These are phyloP conservation scores for Dactylonectria estremocensis DNA, from an alignment of 2,329 filamentous ascomycete genomes.

Conservation along the genomic window DNA sequence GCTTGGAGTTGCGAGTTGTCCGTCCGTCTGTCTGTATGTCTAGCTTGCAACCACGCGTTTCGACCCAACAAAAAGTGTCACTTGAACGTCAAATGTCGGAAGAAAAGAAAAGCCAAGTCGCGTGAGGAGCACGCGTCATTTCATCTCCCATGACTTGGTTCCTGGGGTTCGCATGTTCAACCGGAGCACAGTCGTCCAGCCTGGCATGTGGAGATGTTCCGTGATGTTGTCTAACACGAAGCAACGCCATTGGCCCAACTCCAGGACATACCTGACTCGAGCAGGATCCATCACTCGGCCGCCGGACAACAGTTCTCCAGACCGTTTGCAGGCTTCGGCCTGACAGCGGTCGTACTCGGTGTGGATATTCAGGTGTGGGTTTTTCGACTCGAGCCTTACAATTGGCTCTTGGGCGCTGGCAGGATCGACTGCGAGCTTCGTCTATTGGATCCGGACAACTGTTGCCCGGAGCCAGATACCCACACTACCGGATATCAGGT, in stretches of 20 bases:
- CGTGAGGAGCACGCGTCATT: neutral
- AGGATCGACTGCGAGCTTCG: neutral
- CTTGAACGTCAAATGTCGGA: neutral
- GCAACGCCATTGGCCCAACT: neutral
- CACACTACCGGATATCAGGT: neutral
- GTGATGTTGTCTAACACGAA: neutral
- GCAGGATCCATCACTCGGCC: slow-evolving; percentile 4
- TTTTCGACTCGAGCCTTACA: neutral
- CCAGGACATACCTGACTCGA: neutral
- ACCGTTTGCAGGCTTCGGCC: neutral
- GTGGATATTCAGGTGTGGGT: neutral
- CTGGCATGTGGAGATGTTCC: neutral
- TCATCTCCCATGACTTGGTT: neutral
- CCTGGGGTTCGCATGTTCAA: neutral
- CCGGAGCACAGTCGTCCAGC: neutral
- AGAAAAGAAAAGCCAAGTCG: neutral
- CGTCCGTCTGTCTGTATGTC: neutral
- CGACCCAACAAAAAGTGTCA: no score
- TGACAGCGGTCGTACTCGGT: neutral
- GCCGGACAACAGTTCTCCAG: slow-evolving; percentile 21
- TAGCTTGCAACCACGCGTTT: neutral
- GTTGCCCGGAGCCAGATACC: neutral
- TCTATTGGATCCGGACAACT: neutral
- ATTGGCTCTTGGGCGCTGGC: neutral
- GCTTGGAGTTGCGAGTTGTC: neutral